phyloP scores from a whole-genome alignment of 2,329 filamentous ascomycete species.

The Fusarium pilosicola region DNA sequence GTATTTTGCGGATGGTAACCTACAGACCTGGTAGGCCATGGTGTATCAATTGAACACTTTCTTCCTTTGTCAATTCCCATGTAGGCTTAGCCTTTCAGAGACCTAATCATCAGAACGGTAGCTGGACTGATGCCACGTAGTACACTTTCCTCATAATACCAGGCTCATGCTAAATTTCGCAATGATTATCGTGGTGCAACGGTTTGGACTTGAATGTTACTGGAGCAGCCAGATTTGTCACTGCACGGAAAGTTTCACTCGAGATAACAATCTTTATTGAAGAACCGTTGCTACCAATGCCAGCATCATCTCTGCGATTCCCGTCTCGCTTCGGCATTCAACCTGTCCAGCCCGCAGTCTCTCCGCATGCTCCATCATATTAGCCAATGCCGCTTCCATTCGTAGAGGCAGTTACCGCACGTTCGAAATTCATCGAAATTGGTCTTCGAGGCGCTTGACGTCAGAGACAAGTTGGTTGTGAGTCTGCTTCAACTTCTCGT shows the following conservation, averaged over 20 bases:
- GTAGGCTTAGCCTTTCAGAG: background rate
- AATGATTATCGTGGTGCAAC: no score
- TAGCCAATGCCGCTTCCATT: background rate
- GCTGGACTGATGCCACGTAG: background rate
- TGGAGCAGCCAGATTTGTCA: no score
- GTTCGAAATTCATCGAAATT: no score
- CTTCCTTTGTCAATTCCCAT: background rate
- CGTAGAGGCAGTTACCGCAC: fast-evolving
- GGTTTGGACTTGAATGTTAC: no score
- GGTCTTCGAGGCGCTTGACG: no score
- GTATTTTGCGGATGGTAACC: background rate
- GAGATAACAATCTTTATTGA: background rate
- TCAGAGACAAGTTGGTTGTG: no score
- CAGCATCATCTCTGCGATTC: fast-evolving
- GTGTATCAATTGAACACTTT: no score
- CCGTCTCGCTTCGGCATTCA: background rate
- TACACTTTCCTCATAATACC: background rate
- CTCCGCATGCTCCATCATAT: fast-evolving
- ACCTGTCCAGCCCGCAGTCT: background rate
- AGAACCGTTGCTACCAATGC: background rate
- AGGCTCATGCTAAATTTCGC: background rate
- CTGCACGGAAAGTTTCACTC: no score
- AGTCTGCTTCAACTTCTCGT: no score
- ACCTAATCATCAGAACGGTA: background rate
- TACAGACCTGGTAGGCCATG: no score